Evolutionary conservation across 139 green algal species (phyloP), one percentile per base, ranked within the genome.

Genomic region (Nannochloris sp.): DNA sequence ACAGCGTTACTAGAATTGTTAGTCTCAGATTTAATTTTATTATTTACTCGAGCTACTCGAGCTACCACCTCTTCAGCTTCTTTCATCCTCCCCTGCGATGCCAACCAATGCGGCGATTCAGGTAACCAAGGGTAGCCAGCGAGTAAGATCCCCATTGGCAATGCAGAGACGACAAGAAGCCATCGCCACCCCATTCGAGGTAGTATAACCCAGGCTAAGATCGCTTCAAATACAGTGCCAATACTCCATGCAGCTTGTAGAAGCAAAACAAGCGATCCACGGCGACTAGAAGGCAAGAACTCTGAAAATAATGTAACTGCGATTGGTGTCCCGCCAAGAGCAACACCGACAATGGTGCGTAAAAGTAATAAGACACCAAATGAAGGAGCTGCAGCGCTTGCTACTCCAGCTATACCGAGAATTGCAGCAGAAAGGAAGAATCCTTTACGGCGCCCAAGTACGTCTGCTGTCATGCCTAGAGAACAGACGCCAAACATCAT

Each of bases 181-280:
- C 67, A 81, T 3, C 83, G 64, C 88, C 88, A 95, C 38, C 85
- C 81, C 25, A 83, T 35, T 2, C 34, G 30, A 6, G 78, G 70
- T 48, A 95, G 67, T 9, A 95, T 55, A 1, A 37, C 61, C 89
- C 89, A 95, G 4, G 86, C 81, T 15, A 87, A 65, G 30, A 61
- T 73, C 1, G 79, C 82, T 57, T 92, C 84, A 4, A 79, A 13
- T 29, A 90, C 57, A n/a, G 76, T 82, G 34, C 87, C 87, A 38
- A 88, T 35, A 33, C 82, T 90, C 88, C 87, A 95, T 42, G 83
- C 84, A 8, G 72, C 47, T 51, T 92, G 78, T 33, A 95, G 67
- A 6, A 73, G 37, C 4, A 87, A 68, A 19, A 91, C 61, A 71
- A 73, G 82, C 12, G 64, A 61, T 10, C 83, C 89, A 14, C 89